Conservation (phyloP, 169 alveolate species). For the Plasmodium berghei region DNA sequence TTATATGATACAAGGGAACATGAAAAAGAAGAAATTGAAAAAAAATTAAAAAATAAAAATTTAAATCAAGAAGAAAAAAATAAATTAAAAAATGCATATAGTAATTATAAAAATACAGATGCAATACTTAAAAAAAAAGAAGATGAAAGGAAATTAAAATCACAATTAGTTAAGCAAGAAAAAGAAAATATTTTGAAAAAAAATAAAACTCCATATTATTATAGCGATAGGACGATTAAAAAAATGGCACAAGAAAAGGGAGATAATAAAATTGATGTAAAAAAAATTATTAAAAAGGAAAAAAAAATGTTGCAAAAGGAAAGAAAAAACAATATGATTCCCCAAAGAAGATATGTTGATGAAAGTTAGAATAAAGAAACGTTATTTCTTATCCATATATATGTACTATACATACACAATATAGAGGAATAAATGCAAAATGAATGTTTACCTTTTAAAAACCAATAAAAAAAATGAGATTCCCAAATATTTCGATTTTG, state of each 20-base stretch:
- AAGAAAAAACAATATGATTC: conserved; percentile 32
- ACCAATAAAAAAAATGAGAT: too few species aligned
- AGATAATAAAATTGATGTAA: conserved; percentile 11
- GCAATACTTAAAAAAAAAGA: conserved; percentile 34
- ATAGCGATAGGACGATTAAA: conserved; percentile 46
- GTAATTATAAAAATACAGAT: conserved; percentile 34
- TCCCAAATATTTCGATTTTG: too few species aligned
- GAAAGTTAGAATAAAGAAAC: background rate
- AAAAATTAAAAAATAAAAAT: conserved; percentile 48
- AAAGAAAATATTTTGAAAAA: conserved; percentile 36
- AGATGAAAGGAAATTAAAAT: conserved; percentile 61
- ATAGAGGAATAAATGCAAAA: too few species aligned
- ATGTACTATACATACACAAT: background rate
- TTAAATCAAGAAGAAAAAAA: conserved; percentile 23
- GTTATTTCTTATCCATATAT: background rate
- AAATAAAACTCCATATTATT: conserved; percentile 57
- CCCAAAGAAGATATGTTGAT: conserved; percentile 32
- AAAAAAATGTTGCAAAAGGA: conserved; percentile 47
- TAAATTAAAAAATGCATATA: conserved; percentile 36
- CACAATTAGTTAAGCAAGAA: conserved; percentile 26
- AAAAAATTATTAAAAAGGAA: conserved; percentile 53
- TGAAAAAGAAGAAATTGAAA: conserved; percentile 38
- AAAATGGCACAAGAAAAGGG: conserved; percentile 51
- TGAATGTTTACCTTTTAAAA: too few species aligned
- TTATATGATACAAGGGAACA: conserved; percentile 44